phyloP scores from a whole-genome alignment of 768 basidiomycete species.

The Kwoniella sp. region DNA sequence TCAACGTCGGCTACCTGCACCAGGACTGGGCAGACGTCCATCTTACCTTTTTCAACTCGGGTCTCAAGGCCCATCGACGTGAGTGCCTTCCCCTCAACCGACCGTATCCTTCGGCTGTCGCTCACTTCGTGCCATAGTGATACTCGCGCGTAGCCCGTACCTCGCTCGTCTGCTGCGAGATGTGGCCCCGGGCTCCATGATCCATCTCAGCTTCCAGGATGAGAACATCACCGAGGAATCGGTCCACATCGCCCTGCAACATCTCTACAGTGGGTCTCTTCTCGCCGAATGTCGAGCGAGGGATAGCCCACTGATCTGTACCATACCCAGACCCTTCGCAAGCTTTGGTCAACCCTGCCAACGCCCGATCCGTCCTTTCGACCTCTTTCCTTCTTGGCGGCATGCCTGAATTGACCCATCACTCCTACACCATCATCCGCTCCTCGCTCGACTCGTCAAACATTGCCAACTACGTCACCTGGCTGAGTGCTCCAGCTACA shows the following conservation, averaged over 20 bases:
- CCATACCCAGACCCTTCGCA: constrained; percentile 67
- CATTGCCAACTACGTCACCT: constrained; percentile 71
- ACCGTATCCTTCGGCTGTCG: no score
- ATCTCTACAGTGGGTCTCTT: constrained; percentile 58
- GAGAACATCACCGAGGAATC: constrained; percentile 65
- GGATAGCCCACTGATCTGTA: no score
- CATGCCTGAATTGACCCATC: constrained; percentile 76
- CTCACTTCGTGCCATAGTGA: no score
- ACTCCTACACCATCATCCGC: constrained; percentile 72
- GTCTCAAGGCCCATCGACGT: constrained; percentile 42
- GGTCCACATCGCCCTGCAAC: constrained; percentile 55
- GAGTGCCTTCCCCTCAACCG: constrained; percentile 18
- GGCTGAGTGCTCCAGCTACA: constrained; percentile 51
- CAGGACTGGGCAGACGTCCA: constrained; percentile 39
- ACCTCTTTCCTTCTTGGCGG: constrained; percentile 79
- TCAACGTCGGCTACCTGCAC: constrained; percentile 30
- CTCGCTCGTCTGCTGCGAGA: constrained; percentile 84
- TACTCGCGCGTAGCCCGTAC: constrained; percentile 80
- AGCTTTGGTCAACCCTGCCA: constrained; percentile 73
- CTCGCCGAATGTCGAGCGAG: no score
- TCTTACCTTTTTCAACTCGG: constrained; percentile 26
- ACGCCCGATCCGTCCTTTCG: constrained; percentile 78
- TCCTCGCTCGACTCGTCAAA: constrained; percentile 71
- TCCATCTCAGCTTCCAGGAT: constrained; percentile 73
- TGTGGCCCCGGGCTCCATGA: constrained; percentile 58